Evolutionary conservation across 2,329 filamentous ascomycete genomes (phyloP).

Genomic region (Boeremia exigua): DNA sequence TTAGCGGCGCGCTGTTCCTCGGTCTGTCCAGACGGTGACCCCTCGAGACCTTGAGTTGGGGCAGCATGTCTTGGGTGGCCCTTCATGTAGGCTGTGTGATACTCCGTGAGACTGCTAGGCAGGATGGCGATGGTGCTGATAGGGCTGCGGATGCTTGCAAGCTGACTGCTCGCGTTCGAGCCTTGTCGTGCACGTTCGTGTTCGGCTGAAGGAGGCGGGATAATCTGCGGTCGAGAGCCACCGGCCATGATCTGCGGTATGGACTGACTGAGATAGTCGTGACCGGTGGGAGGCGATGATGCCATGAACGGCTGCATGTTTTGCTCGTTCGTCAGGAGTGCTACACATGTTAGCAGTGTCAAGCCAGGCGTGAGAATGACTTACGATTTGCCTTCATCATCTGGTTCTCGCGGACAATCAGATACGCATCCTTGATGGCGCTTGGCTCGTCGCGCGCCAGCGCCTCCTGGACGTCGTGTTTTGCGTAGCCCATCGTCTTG

Average conservation of each 20-base stretch:
- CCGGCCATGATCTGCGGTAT: slow-evolving; percentile 44
- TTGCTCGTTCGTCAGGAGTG: slow-evolving; percentile 60
- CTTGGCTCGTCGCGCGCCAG: slow-evolving; percentile 91
- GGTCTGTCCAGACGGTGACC: slow-evolving; percentile 54
- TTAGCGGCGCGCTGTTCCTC: slow-evolving; percentile 77
- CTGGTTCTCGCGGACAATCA: slow-evolving; percentile 97
- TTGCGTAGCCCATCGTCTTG: slow-evolving; percentile 97
- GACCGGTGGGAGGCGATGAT: slow-evolving; percentile 62
- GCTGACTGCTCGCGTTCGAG: slow-evolving; percentile 51
- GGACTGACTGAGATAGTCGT: slow-evolving; percentile 41
- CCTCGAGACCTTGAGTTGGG: slow-evolving; percentile 29
- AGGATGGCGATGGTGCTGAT: slow-evolving; percentile 87
- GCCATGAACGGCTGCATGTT: slow-evolving; percentile 61
- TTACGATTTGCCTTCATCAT: slow-evolving; percentile 94
- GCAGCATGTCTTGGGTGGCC: slow-evolving; percentile 55
- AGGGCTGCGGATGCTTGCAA: slow-evolving; percentile 47
- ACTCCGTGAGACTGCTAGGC: slow-evolving; percentile 86
- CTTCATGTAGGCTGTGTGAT: slow-evolving; percentile 90
- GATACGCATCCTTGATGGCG: slow-evolving; percentile 97
- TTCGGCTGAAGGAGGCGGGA: slow-evolving; percentile 31
- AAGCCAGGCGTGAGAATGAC: slow-evolving; percentile 47
- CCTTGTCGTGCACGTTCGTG: slow-evolving; percentile 53
- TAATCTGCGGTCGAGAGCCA: slow-evolving; percentile 40
- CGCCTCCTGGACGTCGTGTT: slow-evolving; percentile 93
- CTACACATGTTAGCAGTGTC: slow-evolving; percentile 44